These are phyloP conservation scores for Plenodomus lindquistii DNA, from an alignment of 2,329 filamentous ascomycete genomes.

Conservation along the genomic window DNA sequence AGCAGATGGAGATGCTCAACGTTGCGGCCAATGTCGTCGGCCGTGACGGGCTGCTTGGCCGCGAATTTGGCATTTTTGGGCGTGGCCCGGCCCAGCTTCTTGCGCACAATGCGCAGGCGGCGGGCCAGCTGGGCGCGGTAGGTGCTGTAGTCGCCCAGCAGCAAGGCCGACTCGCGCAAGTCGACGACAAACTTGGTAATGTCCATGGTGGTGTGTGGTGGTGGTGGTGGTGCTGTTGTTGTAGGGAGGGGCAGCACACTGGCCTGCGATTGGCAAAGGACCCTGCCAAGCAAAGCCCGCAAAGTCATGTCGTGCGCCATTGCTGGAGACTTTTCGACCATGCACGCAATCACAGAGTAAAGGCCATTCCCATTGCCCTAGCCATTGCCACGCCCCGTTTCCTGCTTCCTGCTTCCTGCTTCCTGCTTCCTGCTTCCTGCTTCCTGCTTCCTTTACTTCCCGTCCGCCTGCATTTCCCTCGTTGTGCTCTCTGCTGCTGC, in stretches of 20 bases:
- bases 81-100: conserved; percentile 81
- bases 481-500: too few relatives aligned
- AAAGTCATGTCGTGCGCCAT: conserved; percentile 22
- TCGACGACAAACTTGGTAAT: conserved; percentile 83
- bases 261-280: too few relatives aligned
- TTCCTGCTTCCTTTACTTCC: too few relatives aligned
- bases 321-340: conserved; percentile 29
- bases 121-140: conserved; percentile 81
- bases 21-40: conserved; percentile 74
- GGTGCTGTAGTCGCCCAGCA: conserved; percentile 84
- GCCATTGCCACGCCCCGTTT: conserved; percentile 18
- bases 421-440: too few relatives aligned
- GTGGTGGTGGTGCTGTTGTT: conserved; percentile 9
- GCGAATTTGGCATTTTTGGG: conserved; percentile 86
- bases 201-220: conserved; percentile 65
- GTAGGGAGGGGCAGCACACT: conserved; percentile 22
- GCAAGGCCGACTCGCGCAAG: conserved; percentile 78
- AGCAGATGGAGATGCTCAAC: conserved; percentile 68
- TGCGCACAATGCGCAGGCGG: conserved; percentile 79
- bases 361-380: too few relatives aligned
- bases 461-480: too few relatives aligned
- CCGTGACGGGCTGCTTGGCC: conserved; percentile 69
- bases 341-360: conserved; percentile 17
- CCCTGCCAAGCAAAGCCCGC: conserved; percentile 12
- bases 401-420: too few relatives aligned